phyloP scores from a whole-genome alignment of 352 stramenopile species.

The Phytophthora crassamura region DNA sequence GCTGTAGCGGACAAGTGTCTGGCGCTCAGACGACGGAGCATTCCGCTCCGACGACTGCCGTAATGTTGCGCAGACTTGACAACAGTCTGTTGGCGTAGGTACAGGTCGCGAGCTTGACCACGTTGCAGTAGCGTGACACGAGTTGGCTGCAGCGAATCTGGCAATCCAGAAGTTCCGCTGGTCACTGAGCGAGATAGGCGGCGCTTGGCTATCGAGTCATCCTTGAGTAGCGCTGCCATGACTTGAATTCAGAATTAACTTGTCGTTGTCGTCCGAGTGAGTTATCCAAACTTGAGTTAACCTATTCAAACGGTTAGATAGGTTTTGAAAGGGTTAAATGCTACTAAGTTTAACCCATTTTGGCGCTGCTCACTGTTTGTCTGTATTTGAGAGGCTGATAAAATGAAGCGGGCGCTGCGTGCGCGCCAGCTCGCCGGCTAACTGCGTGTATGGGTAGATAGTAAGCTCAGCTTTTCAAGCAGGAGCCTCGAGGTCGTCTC shows the following conservation, averaged over 20 bases:
- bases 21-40: neutral
- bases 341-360: too few relatives aligned
- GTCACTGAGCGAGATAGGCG: neutral
- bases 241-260: conserved; percentile 4
- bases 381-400: conserved; percentile 41
- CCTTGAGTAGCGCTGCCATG: conserved; percentile 3
- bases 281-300: too few relatives aligned
- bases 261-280: too few relatives aligned
- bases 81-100: conserved; percentile 5
- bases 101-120: conserved; percentile 24
- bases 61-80: conserved; percentile 10
- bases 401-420: conserved; percentile 21
- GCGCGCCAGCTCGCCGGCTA: conserved; percentile 23
- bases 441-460: conserved; percentile 34
- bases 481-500: neutral
- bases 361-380: conserved; percentile 12
- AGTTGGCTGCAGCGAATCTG: conserved; percentile 16
- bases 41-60: neutral
- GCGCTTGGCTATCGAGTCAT: neutral
- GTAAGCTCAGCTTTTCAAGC: conserved; percentile 36
- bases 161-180: neutral
- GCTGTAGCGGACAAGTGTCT: conserved; percentile 16
- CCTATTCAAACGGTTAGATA: too few relatives aligned
- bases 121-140: conserved; percentile 23
- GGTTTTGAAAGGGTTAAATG: too few relatives aligned